phyloP scores from a whole-genome alignment of 257 asterid species.

The Solanum pinnatisectum region DNA sequence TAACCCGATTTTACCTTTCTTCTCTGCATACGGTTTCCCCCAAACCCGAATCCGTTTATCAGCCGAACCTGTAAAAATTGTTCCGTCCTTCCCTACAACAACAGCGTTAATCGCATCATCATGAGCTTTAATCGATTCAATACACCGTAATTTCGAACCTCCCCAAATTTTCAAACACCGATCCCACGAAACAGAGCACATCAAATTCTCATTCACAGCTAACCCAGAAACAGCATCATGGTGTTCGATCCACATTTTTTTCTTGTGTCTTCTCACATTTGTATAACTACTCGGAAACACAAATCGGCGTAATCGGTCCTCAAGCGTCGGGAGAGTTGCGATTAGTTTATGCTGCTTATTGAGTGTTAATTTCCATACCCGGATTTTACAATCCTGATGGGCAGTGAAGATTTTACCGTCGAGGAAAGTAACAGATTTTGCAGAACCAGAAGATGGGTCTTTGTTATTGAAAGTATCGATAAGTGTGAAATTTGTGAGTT shows the following conservation, averaged over 20 bases:
- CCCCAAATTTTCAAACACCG: constrained; percentile 58
- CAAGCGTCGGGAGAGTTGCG: constrained; percentile 52
- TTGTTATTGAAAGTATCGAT: constrained; percentile 31
- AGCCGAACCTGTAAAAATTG: constrained; percentile 74
- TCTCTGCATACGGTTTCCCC: constrained; percentile 32
- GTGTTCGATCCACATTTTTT: constrained; percentile 64
- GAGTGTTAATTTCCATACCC: constrained; percentile 39
- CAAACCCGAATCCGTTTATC: constrained; percentile 60
- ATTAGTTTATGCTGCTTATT: constrained; percentile 38
- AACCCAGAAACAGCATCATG: constrained; percentile 69
- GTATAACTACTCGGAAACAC: constrained; percentile 48
- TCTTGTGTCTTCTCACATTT: constrained; percentile 53
- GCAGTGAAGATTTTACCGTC: constrained; percentile 53
- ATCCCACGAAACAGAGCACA: constrained; percentile 72
- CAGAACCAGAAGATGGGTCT: constrained; percentile 29
- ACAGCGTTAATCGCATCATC: constrained; percentile 88
- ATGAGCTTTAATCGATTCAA: constrained; percentile 54
- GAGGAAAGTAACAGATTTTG: constrained; percentile 47
- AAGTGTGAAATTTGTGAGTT: constrained; percentile 13
- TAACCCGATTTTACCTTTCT: constrained; percentile 5
- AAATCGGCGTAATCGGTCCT: constrained; percentile 36
- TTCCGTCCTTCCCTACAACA: constrained; percentile 30
- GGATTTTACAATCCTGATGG: constrained; percentile 73
- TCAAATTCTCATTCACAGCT: constrained; percentile 6
- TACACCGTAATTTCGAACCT: constrained; percentile 22